Percentiles rank a stretch among this genome's conserved stretches.
Conservation (phyloP, 306 rosid species). For the Geum urbanum region DNA sequence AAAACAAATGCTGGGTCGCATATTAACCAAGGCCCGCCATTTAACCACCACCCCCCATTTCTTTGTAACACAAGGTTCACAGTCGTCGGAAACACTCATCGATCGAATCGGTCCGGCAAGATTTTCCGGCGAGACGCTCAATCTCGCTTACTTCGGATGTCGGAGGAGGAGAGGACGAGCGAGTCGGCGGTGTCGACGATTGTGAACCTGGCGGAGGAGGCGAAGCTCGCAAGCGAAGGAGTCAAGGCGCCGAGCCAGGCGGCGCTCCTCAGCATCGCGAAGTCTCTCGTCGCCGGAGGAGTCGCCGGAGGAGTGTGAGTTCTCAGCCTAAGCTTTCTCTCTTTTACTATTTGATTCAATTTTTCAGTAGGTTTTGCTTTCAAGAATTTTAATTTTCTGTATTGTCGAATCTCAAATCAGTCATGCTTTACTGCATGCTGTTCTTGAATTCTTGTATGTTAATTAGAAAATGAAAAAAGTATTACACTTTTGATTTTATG, state of each 20-base stretch:
- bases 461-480: no score
- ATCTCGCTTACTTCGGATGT: constrained; percentile 31
- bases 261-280: constrained; percentile 43
- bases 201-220: constrained; percentile 46
- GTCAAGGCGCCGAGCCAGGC: constrained; percentile 41
- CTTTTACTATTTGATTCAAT: no score
- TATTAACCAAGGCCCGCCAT: neutral
- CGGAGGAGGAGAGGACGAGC: constrained; percentile 41
- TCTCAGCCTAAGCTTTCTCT: neutral
- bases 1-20: no score
- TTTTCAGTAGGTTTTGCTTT: no score
- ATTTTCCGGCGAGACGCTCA: neutral
- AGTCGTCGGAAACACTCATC: constrained; percentile 7
- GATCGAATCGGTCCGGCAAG: constrained; percentile 2
- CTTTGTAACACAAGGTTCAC: neutral
- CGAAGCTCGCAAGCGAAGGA: constrained; percentile 37
- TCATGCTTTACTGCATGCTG: no score
- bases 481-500: neutral
- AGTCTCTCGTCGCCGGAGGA: constrained; percentile 72
- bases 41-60: neutral
- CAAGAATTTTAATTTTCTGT: no score
- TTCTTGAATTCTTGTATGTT: no score
- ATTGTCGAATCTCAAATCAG: no score
- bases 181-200: constrained; percentile 36
- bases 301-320: constrained; percentile 78